Percentiles rank a stretch among this genome's conserved stretches.
Conservation (phyloP, 2,329 filamentous ascomycete species). For the Xylariaceae sp. region DNA sequence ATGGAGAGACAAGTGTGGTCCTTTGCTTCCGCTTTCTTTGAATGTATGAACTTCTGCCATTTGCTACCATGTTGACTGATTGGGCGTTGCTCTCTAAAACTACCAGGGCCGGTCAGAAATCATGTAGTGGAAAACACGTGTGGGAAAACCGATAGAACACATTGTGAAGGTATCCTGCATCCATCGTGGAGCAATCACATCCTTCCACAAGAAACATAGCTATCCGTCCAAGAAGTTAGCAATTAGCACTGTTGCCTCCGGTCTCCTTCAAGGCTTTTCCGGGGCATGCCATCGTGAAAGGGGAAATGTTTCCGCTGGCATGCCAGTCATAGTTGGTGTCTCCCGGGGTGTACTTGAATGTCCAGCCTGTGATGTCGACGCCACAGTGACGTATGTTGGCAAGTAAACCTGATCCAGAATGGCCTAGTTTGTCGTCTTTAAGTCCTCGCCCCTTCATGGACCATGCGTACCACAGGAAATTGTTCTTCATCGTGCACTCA, state of each 20-base stretch:
- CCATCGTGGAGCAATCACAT: too few species aligned
- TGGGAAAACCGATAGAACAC: too few species aligned
- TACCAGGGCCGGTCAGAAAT: too few species aligned
- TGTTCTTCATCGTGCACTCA: not conserved
- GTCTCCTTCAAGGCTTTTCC: not conserved
- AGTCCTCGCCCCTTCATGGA: slow-evolving; percentile 8
- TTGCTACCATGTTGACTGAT: too few species aligned
- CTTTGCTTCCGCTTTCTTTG: too few species aligned
- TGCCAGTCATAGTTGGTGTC: slow-evolving; percentile 8
- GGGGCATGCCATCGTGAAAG: not conserved
- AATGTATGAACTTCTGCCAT: too few species aligned
- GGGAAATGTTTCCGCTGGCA: not conserved
- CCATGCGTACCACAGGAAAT: slow-evolving; percentile 3
- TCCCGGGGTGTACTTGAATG: slow-evolving; percentile 9
- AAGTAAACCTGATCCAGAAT: not conserved
- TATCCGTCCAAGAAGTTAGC: too few species aligned
- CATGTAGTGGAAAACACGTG: too few species aligned
- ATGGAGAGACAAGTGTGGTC: too few species aligned
- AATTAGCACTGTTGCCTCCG: not conserved
- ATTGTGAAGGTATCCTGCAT: too few species aligned
- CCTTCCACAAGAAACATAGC: too few species aligned
- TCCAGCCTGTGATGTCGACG: slow-evolving; percentile 8
- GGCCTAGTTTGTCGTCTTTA: slow-evolving; percentile 5
- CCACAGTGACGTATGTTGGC: not conserved
- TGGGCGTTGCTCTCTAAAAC: too few species aligned